Conservation (phyloP, 148 eudicot genomes). For the Rhododendron vialii region DNA sequence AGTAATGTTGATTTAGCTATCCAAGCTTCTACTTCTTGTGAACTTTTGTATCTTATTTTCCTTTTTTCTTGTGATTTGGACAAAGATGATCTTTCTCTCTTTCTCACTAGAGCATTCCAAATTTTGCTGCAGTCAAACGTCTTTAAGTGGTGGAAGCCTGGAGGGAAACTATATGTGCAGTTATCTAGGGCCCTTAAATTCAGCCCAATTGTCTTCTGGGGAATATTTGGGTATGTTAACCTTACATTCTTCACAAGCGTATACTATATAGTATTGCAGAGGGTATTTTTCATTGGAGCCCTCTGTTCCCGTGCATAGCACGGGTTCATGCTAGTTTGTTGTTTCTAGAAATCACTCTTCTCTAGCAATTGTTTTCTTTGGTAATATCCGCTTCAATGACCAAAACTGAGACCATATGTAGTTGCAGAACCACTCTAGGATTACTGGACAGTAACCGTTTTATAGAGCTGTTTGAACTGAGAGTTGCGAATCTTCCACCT, state of each 20-base stretch:
- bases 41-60: background rate
- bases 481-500: slow-evolving; percentile 12
- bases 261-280: too few species aligned
- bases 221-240: slow-evolving; percentile 63
- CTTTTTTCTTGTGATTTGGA: background rate
- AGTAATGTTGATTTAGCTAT: background rate
- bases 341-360: background rate
- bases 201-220: slow-evolving; percentile 80
- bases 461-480: background rate
- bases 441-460: background rate
- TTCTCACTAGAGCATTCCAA: background rate
- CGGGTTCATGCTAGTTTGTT: background rate
- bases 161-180: slow-evolving; percentile 48
- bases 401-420: background rate
- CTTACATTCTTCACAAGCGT: background rate
- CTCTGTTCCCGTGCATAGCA: background rate
- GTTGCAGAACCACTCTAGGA: background rate
- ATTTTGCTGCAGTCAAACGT: slow-evolving; percentile 52
- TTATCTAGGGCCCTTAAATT: slow-evolving; percentile 63
- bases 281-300: too few species aligned
- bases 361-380: background rate
- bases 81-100: background rate
- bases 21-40: background rate
- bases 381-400: background rate
- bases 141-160: slow-evolving; percentile 93